These are phyloP conservation scores for Apiotrichum sp. DNA, from an alignment of 1,284 basidiomycete genomes.

Conservation along the genomic window DNA sequence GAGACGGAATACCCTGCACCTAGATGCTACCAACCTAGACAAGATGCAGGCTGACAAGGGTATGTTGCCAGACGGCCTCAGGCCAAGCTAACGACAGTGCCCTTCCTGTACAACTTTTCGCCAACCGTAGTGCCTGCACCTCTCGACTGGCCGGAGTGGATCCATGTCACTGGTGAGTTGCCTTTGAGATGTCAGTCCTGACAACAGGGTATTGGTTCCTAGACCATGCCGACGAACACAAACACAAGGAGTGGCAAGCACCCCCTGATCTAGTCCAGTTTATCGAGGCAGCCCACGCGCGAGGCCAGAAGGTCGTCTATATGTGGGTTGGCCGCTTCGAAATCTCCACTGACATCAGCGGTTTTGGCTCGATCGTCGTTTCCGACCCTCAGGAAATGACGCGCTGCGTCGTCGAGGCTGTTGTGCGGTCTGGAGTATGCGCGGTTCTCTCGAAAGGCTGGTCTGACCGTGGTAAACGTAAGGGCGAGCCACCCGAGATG, in stretches of 20 bases:
- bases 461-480: slow-evolving; percentile 73
- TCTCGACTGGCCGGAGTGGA: slow-evolving; percentile 98
- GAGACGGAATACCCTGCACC: slow-evolving; percentile 70
- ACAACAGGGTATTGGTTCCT: slow-evolving; percentile 85
- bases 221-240: slow-evolving; percentile 70
- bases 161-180: slow-evolving; percentile 73
- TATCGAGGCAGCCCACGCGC: slow-evolving; percentile 66
- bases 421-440: slow-evolving; percentile 73
- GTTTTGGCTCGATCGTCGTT: slow-evolving; percentile 97
- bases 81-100: slow-evolving; percentile 51
- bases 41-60: slow-evolving; percentile 75
- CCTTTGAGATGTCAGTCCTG: background rate
- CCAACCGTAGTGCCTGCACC: slow-evolving; percentile 56
- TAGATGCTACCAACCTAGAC: slow-evolving; percentile 77
- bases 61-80: slow-evolving; percentile 49
- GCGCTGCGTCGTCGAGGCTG: slow-evolving; percentile 78
- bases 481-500: slow-evolving; percentile 18
- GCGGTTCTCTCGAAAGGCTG: slow-evolving; percentile 96
- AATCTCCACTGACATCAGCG: slow-evolving; percentile 41
- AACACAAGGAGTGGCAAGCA: slow-evolving; percentile 77
- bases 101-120: slow-evolving; percentile 97
- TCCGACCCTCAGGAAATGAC: slow-evolving; percentile 90
- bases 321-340: too few species aligned
- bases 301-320: slow-evolving; percentile 64
- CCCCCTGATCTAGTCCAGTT: slow-evolving; percentile 73